Evolutionary conservation across 352 stramenopile genomes (phyloP).

Genomic region (Globisporangium iwayamae): DNA sequence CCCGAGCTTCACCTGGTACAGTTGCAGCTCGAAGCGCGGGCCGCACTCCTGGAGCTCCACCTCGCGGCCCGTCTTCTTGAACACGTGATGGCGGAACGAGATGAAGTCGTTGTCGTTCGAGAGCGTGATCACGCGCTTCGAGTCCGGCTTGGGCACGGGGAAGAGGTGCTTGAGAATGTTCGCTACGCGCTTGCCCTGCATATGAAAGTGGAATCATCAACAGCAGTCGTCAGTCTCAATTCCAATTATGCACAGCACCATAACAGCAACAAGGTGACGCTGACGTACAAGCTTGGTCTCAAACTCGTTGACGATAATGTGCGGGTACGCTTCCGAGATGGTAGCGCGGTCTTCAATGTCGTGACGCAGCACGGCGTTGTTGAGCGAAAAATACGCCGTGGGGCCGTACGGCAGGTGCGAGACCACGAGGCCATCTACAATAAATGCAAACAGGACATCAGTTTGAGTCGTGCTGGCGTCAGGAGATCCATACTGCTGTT

Average conservation of each 20-base stretch:
- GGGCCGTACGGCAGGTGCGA: conserved; percentile 98
- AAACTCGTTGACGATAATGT: conserved; percentile 98
- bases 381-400: conserved; percentile 98
- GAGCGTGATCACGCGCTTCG: conserved; percentile 97
- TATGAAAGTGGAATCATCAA: neutral
- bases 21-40: conserved; percentile 97
- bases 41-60: conserved; percentile 96
- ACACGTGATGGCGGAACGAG: conserved; percentile 99
- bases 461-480: neutral
- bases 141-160: conserved; percentile 95
- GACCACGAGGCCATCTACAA: conserved; percentile 94
- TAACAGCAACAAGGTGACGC: neutral
- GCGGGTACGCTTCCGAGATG: conserved; percentile 92
- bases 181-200: conserved; percentile 88
- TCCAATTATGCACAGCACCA: neutral
- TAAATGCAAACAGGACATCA: neutral
- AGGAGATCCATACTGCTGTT: neutral
- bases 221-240: neutral
- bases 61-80: conserved; percentile 90
- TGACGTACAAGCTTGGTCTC: conserved; percentile 77
- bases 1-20: conserved; percentile 98
- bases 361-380: conserved; percentile 96
- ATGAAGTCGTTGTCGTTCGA: conserved; percentile 99
- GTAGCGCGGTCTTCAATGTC: conserved; percentile 97
- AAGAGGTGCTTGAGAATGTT: conserved; percentile 99